Conservation (phyloP, 306 rosid species). For the Fragaria nilgerrensis region DNA sequence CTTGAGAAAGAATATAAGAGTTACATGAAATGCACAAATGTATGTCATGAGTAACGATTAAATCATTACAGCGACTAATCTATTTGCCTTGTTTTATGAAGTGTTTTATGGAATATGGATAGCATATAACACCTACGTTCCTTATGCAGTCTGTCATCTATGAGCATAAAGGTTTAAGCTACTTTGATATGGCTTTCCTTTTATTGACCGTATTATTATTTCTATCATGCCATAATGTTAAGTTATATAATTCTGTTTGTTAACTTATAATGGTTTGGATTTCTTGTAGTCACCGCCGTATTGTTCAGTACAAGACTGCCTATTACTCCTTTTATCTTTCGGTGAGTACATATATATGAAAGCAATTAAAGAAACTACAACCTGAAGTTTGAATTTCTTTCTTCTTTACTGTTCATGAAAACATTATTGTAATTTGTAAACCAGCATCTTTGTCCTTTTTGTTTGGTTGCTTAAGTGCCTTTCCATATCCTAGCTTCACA, state of each 20-base stretch:
- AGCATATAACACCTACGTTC: not conserved
- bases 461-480: not conserved
- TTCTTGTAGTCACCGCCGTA: constrained; percentile 72
- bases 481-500: not conserved
- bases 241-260: not conserved
- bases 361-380: not conserved
- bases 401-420: not conserved
- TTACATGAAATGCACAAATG: not conserved
- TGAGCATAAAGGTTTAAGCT: not conserved
- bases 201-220: not conserved
- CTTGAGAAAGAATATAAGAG: not conserved
- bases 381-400: not conserved
- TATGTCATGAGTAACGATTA: not conserved
- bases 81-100: not conserved
- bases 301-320: constrained; percentile 91
- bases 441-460: not conserved
- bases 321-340: constrained; percentile 93
- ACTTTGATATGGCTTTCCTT: not conserved
- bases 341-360: constrained; percentile 38
- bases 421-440: not conserved
- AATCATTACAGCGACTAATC: not conserved
- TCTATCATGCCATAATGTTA: not conserved
- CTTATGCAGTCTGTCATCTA: not conserved
- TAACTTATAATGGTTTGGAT: constrained; percentile 7
- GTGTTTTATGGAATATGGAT: not conserved